Evolutionary conservation across 805 yeast species (phyloP).

Genomic region (Wickerhamiella lipophila): DNA sequence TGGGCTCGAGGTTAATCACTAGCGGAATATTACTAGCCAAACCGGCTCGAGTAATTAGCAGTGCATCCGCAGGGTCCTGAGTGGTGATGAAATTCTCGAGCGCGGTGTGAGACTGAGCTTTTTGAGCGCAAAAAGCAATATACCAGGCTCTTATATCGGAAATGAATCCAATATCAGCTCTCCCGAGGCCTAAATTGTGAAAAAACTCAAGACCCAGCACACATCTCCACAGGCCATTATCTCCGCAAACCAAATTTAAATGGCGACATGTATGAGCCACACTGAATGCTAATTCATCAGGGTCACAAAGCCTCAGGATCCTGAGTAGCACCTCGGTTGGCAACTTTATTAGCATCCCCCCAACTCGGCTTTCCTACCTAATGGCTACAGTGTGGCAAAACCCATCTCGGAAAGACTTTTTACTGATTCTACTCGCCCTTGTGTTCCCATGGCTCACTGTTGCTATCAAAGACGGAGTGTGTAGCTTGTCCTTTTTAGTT

Average conservation of each 20-base stretch:
- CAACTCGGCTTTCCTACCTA: background rate
- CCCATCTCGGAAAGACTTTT: slow-evolving; percentile 7
- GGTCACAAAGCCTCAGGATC: slow-evolving; percentile 18
- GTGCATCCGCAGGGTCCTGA: background rate
- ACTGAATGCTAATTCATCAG: slow-evolving; percentile 17
- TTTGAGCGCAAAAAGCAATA: background rate
- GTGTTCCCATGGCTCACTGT: slow-evolving; percentile 10
- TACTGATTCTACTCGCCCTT: slow-evolving; percentile 9
- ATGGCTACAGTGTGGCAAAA: background rate
- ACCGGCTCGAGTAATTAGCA: background rate
- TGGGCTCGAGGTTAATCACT: background rate
- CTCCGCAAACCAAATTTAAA: slow-evolving; percentile 18
- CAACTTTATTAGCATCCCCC: slow-evolving; percentile 10
- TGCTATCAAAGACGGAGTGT: slow-evolving; percentile 9
- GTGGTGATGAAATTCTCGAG: background rate
- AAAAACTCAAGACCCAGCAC: slow-evolving; percentile 10
- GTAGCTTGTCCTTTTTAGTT: slow-evolving; percentile 5
- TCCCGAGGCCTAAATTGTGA: background rate
- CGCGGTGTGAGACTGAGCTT: background rate
- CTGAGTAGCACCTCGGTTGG: slow-evolving; percentile 15
- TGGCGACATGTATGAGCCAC: slow-evolving; percentile 17
- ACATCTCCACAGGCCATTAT: slow-evolving; percentile 19
- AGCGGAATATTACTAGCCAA: background rate
- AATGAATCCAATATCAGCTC: background rate
- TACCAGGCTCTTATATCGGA: background rate